Percentiles rank a stretch among this genome's conserved stretches.
Conservation (phyloP, 2,329 filamentous ascomycete species). For the Coleophoma cylindrospora region DNA sequence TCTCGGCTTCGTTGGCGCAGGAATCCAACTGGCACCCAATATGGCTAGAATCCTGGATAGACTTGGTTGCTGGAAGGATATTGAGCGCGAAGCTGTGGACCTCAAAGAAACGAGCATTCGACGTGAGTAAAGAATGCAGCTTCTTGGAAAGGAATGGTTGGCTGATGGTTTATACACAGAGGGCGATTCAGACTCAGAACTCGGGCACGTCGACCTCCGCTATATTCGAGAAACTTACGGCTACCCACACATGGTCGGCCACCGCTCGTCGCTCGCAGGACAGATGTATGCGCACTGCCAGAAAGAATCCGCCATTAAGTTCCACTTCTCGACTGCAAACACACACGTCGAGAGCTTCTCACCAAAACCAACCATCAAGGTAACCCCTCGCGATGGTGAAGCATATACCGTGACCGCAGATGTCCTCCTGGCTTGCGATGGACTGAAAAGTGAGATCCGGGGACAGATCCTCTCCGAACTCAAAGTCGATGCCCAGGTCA, state of each 20-base stretch:
- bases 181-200: slow-evolving; percentile 62
- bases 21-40: slow-evolving; percentile 80
- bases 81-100: slow-evolving; percentile 66
- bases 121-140: slow-evolving; percentile 34
- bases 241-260: slow-evolving; percentile 76
- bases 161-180: slow-evolving; percentile 32
- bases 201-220: slow-evolving; percentile 64
- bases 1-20: slow-evolving; percentile 77
- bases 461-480: slow-evolving; percentile 49
- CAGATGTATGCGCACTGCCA: slow-evolving; percentile 68
- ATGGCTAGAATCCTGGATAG: slow-evolving; percentile 71
- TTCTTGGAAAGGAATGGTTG: background rate
- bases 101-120: slow-evolving; percentile 69
- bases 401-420: slow-evolving; percentile 49
- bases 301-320: slow-evolving; percentile 55
- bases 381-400: slow-evolving; percentile 48
- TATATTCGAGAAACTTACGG: slow-evolving; percentile 65
- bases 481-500: slow-evolving; percentile 39
- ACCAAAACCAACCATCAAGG: slow-evolving; percentile 54
- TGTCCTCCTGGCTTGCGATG: slow-evolving; percentile 48
- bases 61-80: slow-evolving; percentile 67
- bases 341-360: slow-evolving; percentile 52
- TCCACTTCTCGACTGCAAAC: slow-evolving; percentile 59
- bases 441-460: slow-evolving; percentile 47
- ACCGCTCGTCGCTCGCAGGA: slow-evolving; percentile 66